A percentile compares a stretch with the other conserved stretches of the same genome.
phyloP scores from a whole-genome alignment of 371 early-diverging fungal genomes.

The Apophysomyces ossiformis region DNA sequence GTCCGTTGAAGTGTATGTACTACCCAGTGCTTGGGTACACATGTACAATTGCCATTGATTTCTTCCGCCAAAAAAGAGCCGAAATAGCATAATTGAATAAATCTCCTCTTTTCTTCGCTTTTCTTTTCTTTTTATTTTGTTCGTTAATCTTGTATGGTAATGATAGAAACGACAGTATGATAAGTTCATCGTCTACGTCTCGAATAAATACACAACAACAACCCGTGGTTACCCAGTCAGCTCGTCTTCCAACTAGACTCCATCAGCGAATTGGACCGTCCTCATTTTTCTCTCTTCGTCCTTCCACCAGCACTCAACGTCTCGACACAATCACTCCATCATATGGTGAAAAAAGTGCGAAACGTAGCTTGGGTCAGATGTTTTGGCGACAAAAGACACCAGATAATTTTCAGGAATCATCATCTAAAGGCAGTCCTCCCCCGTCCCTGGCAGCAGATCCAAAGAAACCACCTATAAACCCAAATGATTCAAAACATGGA shows the following conservation, averaged over 20 bases:
- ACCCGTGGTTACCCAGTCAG: not conserved
- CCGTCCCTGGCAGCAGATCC: not conserved
- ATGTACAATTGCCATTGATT: conserved; percentile 8
- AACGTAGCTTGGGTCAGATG: conserved; percentile 5
- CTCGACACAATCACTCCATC: not conserved
- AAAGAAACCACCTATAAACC: not conserved
- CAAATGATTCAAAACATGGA: not conserved
- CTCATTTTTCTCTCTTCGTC: conserved; percentile 6
- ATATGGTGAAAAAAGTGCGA: not conserved
- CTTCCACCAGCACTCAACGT: not conserved
- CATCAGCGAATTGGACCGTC: conserved; percentile 4
- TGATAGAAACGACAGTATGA: not conserved
- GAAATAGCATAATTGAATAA: conserved; percentile 8
- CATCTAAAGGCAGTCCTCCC: not conserved
- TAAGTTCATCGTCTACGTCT: not conserved
- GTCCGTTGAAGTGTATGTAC: not conserved
- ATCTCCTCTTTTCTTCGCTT: not conserved
- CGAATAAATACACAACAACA: conserved; percentile 1
- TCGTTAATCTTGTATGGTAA: not conserved
- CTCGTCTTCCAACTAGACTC: not conserved
- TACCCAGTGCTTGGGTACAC: conserved; percentile 3
- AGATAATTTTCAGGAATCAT: not conserved
- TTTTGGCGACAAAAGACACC: conserved; percentile 7
- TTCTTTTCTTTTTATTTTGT: not conserved
- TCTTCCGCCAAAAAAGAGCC: conserved; percentile 7